Conservation (phyloP, 164 flowering plant species). For the Vitis rupestris region DNA sequence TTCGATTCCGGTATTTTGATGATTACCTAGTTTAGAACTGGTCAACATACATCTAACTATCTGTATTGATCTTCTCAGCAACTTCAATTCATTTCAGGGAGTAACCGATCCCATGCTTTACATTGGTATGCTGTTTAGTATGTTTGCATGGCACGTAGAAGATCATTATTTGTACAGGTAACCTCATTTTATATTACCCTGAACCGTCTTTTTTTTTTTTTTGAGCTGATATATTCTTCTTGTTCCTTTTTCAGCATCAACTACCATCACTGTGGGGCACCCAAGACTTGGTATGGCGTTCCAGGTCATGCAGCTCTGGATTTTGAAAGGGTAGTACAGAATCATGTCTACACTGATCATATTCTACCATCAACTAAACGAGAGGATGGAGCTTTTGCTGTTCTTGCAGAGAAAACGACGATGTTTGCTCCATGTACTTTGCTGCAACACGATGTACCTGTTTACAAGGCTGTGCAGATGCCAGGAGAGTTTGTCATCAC, state of each 20-base stretch:
- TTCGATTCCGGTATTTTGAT: constrained; percentile 21
- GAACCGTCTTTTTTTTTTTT: no score
- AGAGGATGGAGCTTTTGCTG: constrained; percentile 17
- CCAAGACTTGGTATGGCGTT: constrained; percentile 32
- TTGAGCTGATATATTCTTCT: neutral
- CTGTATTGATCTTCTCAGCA: neutral
- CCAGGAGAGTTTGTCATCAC: constrained; percentile 36
- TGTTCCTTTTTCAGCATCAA: constrained; percentile 21
- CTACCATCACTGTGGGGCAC: constrained; percentile 33
- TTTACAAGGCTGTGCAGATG: constrained; percentile 27
- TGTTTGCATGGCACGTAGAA: constrained; percentile 29
- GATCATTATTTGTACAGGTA: constrained; percentile 27
- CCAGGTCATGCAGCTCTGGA: constrained; percentile 21
- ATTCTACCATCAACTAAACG: constrained; percentile 1
- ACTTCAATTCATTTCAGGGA: constrained; percentile 4
- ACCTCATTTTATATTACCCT: neutral
- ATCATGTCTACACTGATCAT: constrained; percentile 16
- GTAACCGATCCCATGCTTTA: constrained; percentile 19
- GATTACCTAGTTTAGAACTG: no score
- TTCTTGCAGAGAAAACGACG: constrained; percentile 27
- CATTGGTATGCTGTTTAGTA: constrained; percentile 28
- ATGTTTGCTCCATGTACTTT: constrained; percentile 26
- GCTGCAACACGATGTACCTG: constrained; percentile 25
- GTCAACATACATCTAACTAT: neutral
- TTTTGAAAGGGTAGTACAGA: constrained; percentile 20